A percentile compares a stretch with the other conserved stretches of the same genome.
Conservation (phyloP, 1,139 yeast genomes). For the Hyphopichia pseudoburtonii region DNA sequence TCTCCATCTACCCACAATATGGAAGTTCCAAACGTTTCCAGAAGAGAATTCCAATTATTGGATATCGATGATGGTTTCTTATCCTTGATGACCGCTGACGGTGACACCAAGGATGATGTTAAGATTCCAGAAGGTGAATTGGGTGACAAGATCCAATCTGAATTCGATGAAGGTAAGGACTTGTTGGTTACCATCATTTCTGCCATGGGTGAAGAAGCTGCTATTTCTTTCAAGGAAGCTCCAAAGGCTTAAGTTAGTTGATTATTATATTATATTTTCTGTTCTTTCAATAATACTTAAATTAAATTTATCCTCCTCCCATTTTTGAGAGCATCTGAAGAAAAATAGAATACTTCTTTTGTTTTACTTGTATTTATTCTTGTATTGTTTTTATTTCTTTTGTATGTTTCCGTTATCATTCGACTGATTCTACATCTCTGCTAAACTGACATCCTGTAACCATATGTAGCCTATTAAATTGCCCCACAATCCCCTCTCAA, state of each 20-base stretch:
- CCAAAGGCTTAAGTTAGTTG: conserved; percentile 53
- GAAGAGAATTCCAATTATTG: conserved; percentile 95
- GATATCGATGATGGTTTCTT: conserved; percentile 98
- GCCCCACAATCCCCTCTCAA: not conserved
- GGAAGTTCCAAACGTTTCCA: conserved; percentile 98
- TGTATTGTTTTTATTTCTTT: no score
- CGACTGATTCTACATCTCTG: no score
- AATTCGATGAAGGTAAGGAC: conserved; percentile 97
- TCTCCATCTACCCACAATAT: conserved; percentile 99
- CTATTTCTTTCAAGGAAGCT: conserved; percentile 96
- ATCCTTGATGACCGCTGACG: conserved; percentile 93
- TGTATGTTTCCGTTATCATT: no score
- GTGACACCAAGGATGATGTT: conserved; percentile 99
- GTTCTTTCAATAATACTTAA: no score
- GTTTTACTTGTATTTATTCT: no score
- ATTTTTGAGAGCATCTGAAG: no score
- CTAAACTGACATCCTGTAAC: no score
- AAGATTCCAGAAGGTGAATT: conserved; percentile 97
- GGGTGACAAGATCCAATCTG: conserved; percentile 88
- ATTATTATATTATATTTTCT: no score
- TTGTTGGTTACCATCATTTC: conserved; percentile 92
- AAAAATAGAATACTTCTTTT: no score
- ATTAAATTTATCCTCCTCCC: not conserved
- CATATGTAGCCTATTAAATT: no score
- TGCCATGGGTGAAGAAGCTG: conserved; percentile 99